Conservation (phyloP, 352 stramenopile species). For the Phytophthora ohioensis region DNA sequence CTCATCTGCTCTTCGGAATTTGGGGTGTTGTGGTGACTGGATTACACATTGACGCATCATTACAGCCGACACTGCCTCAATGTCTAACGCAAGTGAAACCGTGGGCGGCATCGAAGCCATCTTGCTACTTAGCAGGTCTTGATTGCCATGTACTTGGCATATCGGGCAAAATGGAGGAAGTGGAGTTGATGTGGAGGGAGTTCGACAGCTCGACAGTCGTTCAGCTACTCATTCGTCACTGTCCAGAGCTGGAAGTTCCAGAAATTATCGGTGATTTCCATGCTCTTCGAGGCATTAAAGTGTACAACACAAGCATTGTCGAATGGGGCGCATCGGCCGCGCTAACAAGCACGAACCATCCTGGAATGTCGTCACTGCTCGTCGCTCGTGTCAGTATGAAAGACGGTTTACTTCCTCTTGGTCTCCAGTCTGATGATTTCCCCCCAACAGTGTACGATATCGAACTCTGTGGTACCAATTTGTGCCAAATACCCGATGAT, state of each 20-base stretch:
- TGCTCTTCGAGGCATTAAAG: conserved; percentile 40
- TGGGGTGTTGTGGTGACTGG: conserved; percentile 33
- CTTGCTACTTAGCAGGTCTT: conserved; percentile 42
- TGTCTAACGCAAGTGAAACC: conserved; percentile 41
- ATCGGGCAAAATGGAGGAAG: conserved; percentile 21
- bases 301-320: conserved; percentile 49
- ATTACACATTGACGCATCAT: conserved; percentile 28
- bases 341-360: conserved; percentile 27
- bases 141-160: conserved; percentile 35
- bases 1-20: background rate
- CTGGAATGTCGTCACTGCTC: conserved; percentile 37
- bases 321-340: conserved; percentile 39
- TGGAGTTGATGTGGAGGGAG: conserved; percentile 22
- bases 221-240: conserved; percentile 46
- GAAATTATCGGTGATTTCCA: conserved; percentile 27
- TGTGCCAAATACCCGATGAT: conserved; percentile 36
- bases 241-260: conserved; percentile 35
- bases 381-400: conserved; percentile 47
- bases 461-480: conserved; percentile 48
- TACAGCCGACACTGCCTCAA: conserved; percentile 20
- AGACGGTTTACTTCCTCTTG: conserved; percentile 34
- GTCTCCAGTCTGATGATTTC: conserved; percentile 42
- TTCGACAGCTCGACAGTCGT: conserved; percentile 38
- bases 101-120: conserved; percentile 35
- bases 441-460: conserved; percentile 41